Evolutionary conservation across 2,329 filamentous ascomycete genomes (phyloP).

Genomic region (Fusarium succisae): DNA sequence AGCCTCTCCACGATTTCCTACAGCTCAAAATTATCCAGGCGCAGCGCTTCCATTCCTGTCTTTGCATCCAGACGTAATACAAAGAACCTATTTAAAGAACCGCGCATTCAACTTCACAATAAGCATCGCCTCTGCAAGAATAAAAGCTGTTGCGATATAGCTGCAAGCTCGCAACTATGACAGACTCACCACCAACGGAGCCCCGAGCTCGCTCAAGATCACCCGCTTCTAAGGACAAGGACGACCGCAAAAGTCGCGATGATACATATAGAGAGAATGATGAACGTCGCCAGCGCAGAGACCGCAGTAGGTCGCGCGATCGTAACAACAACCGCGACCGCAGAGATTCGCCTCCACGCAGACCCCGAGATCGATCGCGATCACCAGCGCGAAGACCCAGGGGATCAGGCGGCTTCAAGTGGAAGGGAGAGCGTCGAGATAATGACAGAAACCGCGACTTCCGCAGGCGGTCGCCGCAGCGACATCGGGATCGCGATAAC

Average conservation of each 20-base stretch:
- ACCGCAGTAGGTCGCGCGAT: constrained; percentile 25
- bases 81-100: background rate
- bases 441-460: constrained; percentile 37
- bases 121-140: background rate
- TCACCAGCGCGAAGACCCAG: constrained; percentile 34
- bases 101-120: no score
- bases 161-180: constrained; percentile 9
- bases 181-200: constrained; percentile 29
- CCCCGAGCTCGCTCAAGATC: constrained; percentile 29
- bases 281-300: constrained; percentile 20
- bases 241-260: constrained; percentile 5
- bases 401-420: constrained; percentile 40
- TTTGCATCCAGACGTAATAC: background rate
- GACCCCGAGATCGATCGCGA: constrained; percentile 39
- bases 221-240: constrained; percentile 14
- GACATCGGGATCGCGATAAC: constrained; percentile 30
- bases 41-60: background rate
- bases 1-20: constrained; percentile 5
- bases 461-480: constrained; percentile 38
- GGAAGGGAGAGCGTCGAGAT: constrained; percentile 40
- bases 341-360: constrained; percentile 26
- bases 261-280: constrained; percentile 7
- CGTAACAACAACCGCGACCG: constrained; percentile 23
- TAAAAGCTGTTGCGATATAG: background rate
- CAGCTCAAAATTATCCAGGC: background rate